These are phyloP conservation scores for Rhynchosporium graminicola DNA, from an alignment of 2,329 filamentous ascomycete species.

Conservation along the genomic window DNA sequence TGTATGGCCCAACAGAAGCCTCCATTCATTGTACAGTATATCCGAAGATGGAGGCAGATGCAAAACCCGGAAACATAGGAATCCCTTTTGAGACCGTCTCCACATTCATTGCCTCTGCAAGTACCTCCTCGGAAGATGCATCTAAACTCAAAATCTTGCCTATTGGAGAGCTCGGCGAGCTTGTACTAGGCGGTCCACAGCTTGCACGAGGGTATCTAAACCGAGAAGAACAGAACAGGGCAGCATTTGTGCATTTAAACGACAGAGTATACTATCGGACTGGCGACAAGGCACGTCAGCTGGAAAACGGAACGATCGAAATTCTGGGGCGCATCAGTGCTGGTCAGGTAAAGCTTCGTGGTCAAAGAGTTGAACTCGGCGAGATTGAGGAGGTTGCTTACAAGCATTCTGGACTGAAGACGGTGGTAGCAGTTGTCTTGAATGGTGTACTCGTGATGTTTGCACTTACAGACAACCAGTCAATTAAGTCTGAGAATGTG, in stretches of 20 bases:
- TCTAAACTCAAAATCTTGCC: constrained; percentile 35
- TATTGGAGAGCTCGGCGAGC: constrained; percentile 52
- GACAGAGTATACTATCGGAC: constrained; percentile 75
- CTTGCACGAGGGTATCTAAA: constrained; percentile 82
- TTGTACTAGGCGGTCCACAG: constrained; percentile 79
- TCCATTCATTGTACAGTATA: constrained; percentile 87
- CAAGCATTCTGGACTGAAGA: constrained; percentile 61
- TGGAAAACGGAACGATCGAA: constrained; percentile 69
- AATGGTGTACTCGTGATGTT: constrained; percentile 71
- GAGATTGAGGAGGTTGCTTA: constrained; percentile 73
- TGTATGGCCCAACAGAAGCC: constrained; percentile 94
- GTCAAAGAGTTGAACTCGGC: constrained; percentile 79
- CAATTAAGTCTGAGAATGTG: constrained; percentile 48
- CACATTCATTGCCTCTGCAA: constrained; percentile 38
- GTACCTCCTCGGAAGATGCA: constrained; percentile 24
- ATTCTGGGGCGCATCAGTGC: constrained; percentile 77
- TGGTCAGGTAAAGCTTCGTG: constrained; percentile 84
- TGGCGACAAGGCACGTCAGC: constrained; percentile 77
- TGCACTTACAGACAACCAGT: constrained; percentile 47
- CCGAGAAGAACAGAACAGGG: constrained; percentile 70
- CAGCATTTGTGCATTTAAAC: constrained; percentile 67
- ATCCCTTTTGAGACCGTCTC: constrained; percentile 74
- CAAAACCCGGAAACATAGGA: constrained; percentile 70
- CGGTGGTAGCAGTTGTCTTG: constrained; percentile 67
- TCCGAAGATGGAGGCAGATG: constrained; percentile 56